These are phyloP conservation scores for Saccharum hybrid DNA, from an alignment of 202 grass and related monocot species.

Conservation along the genomic window DNA sequence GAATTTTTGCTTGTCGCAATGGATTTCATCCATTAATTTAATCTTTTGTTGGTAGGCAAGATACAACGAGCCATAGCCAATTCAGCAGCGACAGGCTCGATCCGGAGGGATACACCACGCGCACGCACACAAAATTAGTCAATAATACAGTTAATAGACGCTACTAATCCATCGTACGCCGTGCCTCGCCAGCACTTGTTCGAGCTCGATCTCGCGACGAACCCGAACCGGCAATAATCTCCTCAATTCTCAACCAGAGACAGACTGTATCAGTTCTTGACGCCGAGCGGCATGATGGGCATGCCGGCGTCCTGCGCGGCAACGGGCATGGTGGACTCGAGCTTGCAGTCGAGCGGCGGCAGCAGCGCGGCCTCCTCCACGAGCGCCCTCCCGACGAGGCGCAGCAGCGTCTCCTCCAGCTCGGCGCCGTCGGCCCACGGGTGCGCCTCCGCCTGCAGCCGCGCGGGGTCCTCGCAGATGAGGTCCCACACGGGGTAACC, in stretches of 20 bases:
- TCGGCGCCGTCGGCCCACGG: conserved; percentile 64
- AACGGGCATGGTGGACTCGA: conserved; percentile 39
- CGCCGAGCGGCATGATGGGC: conserved; percentile 53
- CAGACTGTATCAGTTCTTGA: conserved; percentile 45
- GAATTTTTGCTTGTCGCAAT: not conserved
- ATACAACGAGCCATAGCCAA: conserved; percentile 13
- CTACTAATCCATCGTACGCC: not conserved
- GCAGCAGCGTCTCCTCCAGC: conserved; percentile 53
- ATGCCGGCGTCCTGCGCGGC: conserved; percentile 48
- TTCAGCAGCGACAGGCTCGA: conserved; percentile 7
- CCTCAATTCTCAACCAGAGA: no score
- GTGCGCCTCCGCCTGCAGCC: conserved; percentile 62
- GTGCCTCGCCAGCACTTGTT: not conserved
- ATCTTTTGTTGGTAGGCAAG: conserved; percentile 1
- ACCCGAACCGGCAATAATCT: not conserved
- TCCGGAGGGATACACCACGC: not conserved
- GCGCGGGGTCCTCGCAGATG: conserved; percentile 53
- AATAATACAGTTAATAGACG: conserved; percentile 1
- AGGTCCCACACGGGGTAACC: conserved; percentile 75
- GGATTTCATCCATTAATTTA: not conserved
- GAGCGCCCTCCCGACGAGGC: conserved; percentile 51
- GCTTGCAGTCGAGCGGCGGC: conserved; percentile 59
- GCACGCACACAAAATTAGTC: conserved; percentile 1
- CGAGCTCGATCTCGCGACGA: not conserved
- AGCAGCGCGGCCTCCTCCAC: conserved; percentile 23